phyloP scores from a whole-genome alignment of 768 basidiomycete genomes.

The Mycena alexandri region DNA sequence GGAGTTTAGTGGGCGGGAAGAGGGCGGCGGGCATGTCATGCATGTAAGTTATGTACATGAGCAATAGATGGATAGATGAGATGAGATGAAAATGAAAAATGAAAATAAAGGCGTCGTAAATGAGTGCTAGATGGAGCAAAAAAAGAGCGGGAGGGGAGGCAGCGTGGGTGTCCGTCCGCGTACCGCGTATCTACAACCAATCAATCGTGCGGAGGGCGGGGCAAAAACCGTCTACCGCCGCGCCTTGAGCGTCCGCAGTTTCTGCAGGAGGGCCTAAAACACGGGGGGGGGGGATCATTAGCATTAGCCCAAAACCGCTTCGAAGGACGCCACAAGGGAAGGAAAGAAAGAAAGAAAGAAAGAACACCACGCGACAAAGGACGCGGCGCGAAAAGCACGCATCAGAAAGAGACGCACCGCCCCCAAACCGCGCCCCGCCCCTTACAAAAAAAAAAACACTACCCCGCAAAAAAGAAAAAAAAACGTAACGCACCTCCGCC shows the following conservation, averaged over 20 bases:
- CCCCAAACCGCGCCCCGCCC: no score
- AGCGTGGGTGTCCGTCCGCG: neutral
- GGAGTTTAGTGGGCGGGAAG: no score
- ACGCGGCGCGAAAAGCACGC: no score
- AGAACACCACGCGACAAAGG: no score
- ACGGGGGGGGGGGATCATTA: neutral
- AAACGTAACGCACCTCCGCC: conserved; percentile 68
- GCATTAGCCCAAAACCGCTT: no score
- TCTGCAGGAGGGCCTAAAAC: conserved; percentile 65
- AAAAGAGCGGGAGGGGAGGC: no score
- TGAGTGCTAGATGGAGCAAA: neutral
- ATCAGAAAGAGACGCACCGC: no score
- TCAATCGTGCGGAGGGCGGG: neutral
- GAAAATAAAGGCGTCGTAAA: neutral
- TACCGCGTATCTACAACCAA: neutral
- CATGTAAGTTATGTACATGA: neutral
- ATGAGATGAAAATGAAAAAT: neutral
- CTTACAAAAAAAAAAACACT: no score
- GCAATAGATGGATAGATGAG: conserved; percentile 8
- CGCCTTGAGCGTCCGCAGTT: conserved; percentile 65
- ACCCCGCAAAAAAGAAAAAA: conserved; percentile 27
- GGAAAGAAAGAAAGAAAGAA: no score
- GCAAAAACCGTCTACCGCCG: conserved; percentile 51
- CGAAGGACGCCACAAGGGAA: no score
- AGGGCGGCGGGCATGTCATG: neutral